Evolutionary conservation across 1,284 basidiomycete species (phyloP), one percentile per base, ranked within the genome.

Genomic region (Cutaneotrichosporon cutaneum): DNA sequence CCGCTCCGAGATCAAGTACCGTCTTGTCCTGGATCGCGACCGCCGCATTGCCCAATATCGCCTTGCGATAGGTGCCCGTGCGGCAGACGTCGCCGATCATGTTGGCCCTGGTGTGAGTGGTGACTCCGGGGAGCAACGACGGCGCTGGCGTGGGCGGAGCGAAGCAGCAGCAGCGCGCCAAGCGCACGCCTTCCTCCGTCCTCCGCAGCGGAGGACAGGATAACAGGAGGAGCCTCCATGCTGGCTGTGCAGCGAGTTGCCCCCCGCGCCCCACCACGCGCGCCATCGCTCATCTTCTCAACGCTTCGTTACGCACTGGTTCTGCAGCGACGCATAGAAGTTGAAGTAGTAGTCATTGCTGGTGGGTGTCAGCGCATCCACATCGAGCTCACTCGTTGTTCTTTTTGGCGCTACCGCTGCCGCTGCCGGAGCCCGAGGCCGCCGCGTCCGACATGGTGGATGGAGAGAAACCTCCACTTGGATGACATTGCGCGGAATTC

Each of bases 1-100:
- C 78, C 1, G 82, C 82, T 33, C 82, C 82, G 22, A 83, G 77
- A 58, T 83, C 82, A 47, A 80, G 68, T 9, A 81, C 80, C 0
- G 67, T 62, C 62, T 79, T 79, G 59, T 73, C 71, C 22, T 65
- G 61, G 58, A 81, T 77, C 1, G 78, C 75, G 1, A 73, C 71
- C n/a, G 70, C 67, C 1, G 72, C 72, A 60, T 81, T 81, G 8
- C 79, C 79, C 13, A 80, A 62, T 32, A 81, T 80, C 11, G 80
- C 79, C 67, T 78, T 77, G 44, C 77, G 64, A 59, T 81, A 81
- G 3, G 78, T 76, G 27, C 74, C 75, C 0, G 79, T 81, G 42
- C 79, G 63, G 9, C 73, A 69, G 36, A 77, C 72, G 63, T 81
- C 80, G 16, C 74, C 75, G 24, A 81, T 77, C 80, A 81, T 81